Conservation (phyloP, 805 yeast genomes). For the Yarrowia sp. region DNA sequence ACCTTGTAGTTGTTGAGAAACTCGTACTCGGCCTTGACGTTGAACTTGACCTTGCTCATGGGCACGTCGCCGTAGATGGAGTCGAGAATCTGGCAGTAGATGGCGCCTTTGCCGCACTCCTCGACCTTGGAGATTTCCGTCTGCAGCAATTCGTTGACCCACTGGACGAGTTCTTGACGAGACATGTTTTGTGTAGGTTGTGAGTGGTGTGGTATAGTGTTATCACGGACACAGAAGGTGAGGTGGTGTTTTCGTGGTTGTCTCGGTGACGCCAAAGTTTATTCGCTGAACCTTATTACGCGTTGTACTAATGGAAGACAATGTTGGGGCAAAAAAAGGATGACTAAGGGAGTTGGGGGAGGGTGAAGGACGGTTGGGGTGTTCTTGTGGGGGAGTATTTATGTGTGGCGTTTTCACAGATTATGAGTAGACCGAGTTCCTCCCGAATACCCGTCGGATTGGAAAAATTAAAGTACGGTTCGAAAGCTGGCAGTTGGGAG, state of each 20-base stretch:
- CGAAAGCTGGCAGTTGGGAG: no score
- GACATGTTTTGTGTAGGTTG: slow-evolving; percentile 40
- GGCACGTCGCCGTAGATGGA: slow-evolving; percentile 80
- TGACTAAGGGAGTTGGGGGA: no score
- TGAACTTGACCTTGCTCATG: slow-evolving; percentile 69
- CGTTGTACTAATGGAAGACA: not conserved
- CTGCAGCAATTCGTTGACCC: slow-evolving; percentile 74
- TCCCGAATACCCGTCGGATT: no score
- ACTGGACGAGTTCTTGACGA: slow-evolving; percentile 73
- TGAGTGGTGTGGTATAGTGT: no score
- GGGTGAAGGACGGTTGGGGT: no score
- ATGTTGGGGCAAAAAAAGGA: no score
- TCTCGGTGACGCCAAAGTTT: not conserved
- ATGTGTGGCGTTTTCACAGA: no score
- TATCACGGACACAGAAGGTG: no score
- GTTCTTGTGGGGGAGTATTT: no score
- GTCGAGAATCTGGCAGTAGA: slow-evolving; percentile 88
- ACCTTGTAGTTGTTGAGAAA: slow-evolving; percentile 77
- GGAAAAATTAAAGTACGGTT: no score
- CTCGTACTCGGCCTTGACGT: slow-evolving; percentile 70
- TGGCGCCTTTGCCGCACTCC: slow-evolving; percentile 94
- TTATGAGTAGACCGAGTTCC: no score
- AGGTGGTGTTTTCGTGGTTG: not conserved
- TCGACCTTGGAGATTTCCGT: slow-evolving; percentile 74
- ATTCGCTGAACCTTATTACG: not conserved